Evolutionary conservation across 768 basidiomycete genomes (phyloP), one percentile per base, ranked within the genome.

Genomic region (Mycena floridula): DNA sequence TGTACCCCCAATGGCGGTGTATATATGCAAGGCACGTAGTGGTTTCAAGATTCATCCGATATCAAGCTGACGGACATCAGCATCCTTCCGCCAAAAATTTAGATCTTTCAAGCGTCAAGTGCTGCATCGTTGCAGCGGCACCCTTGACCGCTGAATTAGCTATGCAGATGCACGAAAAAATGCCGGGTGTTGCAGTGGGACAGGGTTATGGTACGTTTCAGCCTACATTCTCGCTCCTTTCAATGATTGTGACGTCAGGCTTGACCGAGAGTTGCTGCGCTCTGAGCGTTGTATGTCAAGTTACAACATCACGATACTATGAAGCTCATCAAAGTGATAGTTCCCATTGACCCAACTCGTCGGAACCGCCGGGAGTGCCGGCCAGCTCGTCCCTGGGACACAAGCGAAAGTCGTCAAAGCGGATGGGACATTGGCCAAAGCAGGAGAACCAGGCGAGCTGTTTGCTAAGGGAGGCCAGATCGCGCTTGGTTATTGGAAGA

Each of bases 381-480:
- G 72, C 1, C 63, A 59, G 32, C 49, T 73, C 23, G 40, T 72
- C 5, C 62, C 68, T 2, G 69, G 70, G 11, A 56, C 64, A 22
- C 54, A 49, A 20, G 66, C 61, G 2, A 58, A 69, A 11, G 60
- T 74, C 13, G 57, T 71, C 42, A 64, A 58, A 51, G 47, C 55
- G 12, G 69, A 73, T 49, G 65, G 68, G 2, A 53, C 57, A 1
- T 57, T 63, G 24, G 70, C 60, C 4, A 57, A 55, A 9, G 59
- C 58, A 21, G 59, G 60, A 32, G 65, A 73, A 42, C 57, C 60
- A 1, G 72, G 73, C 3, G 67, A 74, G 46, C 47, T 74, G 16
- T 58, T 67, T 8, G 62, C 70, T 4, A 58, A 48, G 12, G 57
- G 62, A 1, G 68, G 69, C 9, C 59, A 67, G 2, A 51, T 64